phyloP scores from a whole-genome alignment of 2,329 filamentous ascomycete genomes.

The Calonectria pauciramosa region DNA sequence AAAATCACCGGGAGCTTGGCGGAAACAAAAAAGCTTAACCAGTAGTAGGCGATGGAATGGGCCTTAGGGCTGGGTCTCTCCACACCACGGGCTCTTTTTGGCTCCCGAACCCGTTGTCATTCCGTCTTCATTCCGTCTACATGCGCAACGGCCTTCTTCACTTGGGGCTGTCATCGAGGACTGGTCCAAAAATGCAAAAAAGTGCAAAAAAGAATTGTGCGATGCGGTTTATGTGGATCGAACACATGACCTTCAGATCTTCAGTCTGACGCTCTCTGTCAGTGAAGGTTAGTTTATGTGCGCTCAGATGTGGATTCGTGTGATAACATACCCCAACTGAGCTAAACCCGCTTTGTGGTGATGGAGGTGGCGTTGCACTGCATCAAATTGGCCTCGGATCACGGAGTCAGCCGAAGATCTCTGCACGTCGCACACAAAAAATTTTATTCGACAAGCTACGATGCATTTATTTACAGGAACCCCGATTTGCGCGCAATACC shows the following conservation, averaged over 20 bases:
- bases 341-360: conserved; percentile 10
- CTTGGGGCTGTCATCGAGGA: not conserved
- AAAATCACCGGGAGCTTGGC: not conserved
- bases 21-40: not conserved
- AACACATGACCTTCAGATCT: conserved; percentile 13
- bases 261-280: conserved; percentile 4
- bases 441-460: not conserved
- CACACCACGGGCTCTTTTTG: not conserved
- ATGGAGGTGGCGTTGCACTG: not conserved
- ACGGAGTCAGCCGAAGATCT: not conserved
- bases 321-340: not conserved
- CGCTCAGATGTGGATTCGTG: not conserved
- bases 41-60: not conserved
- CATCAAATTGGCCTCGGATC: not conserved
- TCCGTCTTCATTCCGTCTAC: not conserved
- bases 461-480: not conserved
- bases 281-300: not conserved
- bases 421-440: not conserved
- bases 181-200: not conserved
- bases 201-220: not conserved
- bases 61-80: not conserved
- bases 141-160: not conserved
- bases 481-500: not conserved
- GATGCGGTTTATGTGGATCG: conserved; percentile 10
- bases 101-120: not conserved